phyloP scores from a whole-genome alignment of 2,329 filamentous ascomycete genomes.

The Fusarium tjaetaba region DNA sequence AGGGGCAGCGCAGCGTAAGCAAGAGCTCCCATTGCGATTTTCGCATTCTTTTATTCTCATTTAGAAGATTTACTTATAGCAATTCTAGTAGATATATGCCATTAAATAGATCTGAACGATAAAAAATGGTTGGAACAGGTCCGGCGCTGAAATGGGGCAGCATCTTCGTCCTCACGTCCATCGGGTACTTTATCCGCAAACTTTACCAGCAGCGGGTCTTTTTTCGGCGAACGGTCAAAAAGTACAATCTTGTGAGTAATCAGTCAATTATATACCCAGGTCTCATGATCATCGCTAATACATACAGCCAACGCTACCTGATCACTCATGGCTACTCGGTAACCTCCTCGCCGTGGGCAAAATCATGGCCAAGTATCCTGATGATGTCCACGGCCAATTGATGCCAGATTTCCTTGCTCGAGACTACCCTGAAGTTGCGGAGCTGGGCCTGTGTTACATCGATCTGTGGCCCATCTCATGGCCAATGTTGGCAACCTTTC shows the following conservation, averaged over 20 bases:
- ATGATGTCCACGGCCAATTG: not conserved
- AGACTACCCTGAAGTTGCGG: not conserved
- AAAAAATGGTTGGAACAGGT: not conserved
- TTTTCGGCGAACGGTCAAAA: not conserved
- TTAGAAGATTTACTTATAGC: fast-evolving
- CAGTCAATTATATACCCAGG: fast-evolving
- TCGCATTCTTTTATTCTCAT: not conserved
- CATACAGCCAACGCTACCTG: not conserved
- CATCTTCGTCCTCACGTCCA: not conserved
- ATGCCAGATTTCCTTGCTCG: not conserved
- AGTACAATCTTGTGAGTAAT: not conserved
- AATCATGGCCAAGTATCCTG: not conserved
- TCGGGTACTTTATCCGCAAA: not conserved
- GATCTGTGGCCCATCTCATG: constrained; percentile 1
- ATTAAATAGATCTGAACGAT: fast-evolving
- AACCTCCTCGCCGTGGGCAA: not conserved
- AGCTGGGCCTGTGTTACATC: not conserved
- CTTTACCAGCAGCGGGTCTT: not conserved
- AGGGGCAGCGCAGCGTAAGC: not conserved
- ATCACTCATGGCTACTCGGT: not conserved
- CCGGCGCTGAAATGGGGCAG: not conserved
- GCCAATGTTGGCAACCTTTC: not conserved
- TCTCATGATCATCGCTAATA: fast-evolving
- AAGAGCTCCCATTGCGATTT: not conserved
- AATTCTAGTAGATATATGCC: not conserved